These are phyloP conservation scores for Halocafeteria seosinensis DNA, from an alignment of 108 stramenopile species.

Conservation along the genomic window DNA sequence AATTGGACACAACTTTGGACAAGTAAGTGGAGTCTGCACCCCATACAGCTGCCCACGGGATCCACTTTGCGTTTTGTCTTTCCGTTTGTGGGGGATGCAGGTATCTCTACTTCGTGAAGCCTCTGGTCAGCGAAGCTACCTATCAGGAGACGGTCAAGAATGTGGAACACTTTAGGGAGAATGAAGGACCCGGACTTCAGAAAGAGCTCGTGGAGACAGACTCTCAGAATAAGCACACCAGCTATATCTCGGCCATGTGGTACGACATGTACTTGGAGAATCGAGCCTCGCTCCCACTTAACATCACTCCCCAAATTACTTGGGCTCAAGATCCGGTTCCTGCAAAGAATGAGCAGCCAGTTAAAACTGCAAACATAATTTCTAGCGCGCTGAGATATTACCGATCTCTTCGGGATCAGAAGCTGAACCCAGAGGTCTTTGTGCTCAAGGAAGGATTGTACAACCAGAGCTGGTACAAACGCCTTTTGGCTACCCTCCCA, in stretches of 20 bases:
- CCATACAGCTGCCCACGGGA: background rate
- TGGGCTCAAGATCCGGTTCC: conserved; percentile 18
- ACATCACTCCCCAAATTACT: conserved; percentile 24
- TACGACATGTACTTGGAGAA: conserved; percentile 27
- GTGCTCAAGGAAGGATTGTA: background rate
- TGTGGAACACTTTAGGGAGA: conserved; percentile 7
- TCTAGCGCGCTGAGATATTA: conserved; percentile 4
- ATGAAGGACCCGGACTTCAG: conserved; percentile 17
- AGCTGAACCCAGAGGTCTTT: conserved; percentile 10
- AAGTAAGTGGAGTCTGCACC: background rate
- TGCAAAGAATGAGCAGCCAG: conserved; percentile 24
- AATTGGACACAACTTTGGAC: conserved; percentile 25
- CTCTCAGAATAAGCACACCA: conserved; percentile 13
- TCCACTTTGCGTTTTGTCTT: background rate
- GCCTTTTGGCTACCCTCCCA: background rate
- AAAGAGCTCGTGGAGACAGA: conserved; percentile 16
- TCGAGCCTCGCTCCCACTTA: conserved; percentile 26
- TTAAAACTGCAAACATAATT: conserved; percentile 1
- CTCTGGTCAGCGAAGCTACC: conserved; percentile 11
- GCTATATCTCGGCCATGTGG: conserved; percentile 28
- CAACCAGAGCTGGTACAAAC: background rate
- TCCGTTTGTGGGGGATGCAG: background rate
- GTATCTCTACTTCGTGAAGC: conserved; percentile 12
- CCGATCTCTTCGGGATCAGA: background rate
- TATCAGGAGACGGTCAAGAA: conserved; percentile 7